Base-by-base conservation (phyloP, 495 filamentous ascomycete species). In the Lasiosphaeria ovina region DNA sequence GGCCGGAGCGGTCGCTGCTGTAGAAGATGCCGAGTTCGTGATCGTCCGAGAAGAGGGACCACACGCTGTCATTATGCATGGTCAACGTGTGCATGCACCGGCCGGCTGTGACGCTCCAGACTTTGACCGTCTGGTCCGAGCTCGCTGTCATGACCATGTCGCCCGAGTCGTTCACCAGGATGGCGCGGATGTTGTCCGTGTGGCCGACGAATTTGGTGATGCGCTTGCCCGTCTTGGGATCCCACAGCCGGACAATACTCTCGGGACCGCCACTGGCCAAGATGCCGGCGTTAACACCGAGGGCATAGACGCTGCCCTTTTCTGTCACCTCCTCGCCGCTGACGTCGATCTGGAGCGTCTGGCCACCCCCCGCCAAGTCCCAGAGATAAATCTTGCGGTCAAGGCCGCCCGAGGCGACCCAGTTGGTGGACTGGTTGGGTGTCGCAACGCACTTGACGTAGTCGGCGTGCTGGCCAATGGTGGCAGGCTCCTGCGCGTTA, bases 131-230 rank as follows among this genome's bases (percentile, higher is more conserved):
- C 72, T 94, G 91, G 71, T 98, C 94, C 3, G 94, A 95, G 53
- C 92, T 97, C 3, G 92, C 95, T 0, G 92, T 96, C 84, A 98
- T 85, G 53, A 98, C 89, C 36, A 86, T 93, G 72, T 96, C 91
- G 8, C 90, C 92, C 57, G 89, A 84, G 66, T 93, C 83, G 63
- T 89, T 96, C 66, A 98, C 87, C 55, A 98, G 76, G 60, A 98
- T 92, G 62, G 91, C 87, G 49, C 94, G 87, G 61, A 98, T 84
- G 62, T 93, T 96, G 76, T 97, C 94, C 40, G 93, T 97, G 75
- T 98, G 94, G n/a, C 94, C 94, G 8, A 97, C 91, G 57, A 98
- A 92, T 69, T 97, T 98, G 53, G 93, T 97, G 55, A 98, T 88
- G 55, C 88, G 82, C 75, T 94, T 91, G 34, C 94, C 93, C 36